These are phyloP conservation scores for Penicillium simplicissimum DNA, from an alignment of 495 filamentous ascomycete species.

Conservation along the genomic window DNA sequence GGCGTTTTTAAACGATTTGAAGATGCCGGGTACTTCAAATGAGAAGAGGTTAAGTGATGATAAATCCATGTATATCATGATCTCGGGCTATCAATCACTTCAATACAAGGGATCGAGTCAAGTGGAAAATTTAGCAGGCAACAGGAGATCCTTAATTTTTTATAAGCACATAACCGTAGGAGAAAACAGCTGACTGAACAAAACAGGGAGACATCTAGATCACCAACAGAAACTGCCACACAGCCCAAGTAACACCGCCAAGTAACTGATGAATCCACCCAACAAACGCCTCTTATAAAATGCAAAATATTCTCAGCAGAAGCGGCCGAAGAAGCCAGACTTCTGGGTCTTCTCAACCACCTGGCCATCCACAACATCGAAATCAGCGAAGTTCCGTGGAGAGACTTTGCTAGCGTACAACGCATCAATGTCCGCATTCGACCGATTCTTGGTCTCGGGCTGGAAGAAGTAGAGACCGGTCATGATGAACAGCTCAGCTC, in stretches of 20 bases:
- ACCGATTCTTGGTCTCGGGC: slow-evolving; percentile 16
- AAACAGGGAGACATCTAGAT: background rate
- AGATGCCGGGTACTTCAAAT: too few relatives aligned
- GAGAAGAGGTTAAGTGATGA: too few relatives aligned
- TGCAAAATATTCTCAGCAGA: slow-evolving; percentile 3
- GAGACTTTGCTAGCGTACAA: slow-evolving; percentile 10
- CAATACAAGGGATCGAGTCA: too few relatives aligned
- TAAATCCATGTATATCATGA: too few relatives aligned
- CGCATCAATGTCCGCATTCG: slow-evolving; percentile 13
- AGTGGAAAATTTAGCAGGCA: too few relatives aligned
- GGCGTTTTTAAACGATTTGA: too few relatives aligned
- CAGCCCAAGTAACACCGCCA: background rate
- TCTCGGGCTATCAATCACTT: too few relatives aligned
- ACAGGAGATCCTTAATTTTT: too few relatives aligned
- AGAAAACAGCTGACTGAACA: too few relatives aligned
- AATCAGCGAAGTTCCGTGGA: slow-evolving; percentile 11
- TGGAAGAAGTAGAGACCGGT: slow-evolving; percentile 18
- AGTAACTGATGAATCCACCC: background rate
- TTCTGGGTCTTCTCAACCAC: slow-evolving; percentile 4
- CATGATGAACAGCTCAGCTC: slow-evolving; percentile 17
- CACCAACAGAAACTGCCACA: background rate
- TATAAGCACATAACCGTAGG: too few relatives aligned
- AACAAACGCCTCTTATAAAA: slow-evolving; percentile 2
- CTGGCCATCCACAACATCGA: slow-evolving; percentile 9
- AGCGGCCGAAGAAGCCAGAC: background rate